Base-by-base conservation (phyloP, 2,329 filamentous ascomycete species). In the Aspergillus sp. region DNA sequence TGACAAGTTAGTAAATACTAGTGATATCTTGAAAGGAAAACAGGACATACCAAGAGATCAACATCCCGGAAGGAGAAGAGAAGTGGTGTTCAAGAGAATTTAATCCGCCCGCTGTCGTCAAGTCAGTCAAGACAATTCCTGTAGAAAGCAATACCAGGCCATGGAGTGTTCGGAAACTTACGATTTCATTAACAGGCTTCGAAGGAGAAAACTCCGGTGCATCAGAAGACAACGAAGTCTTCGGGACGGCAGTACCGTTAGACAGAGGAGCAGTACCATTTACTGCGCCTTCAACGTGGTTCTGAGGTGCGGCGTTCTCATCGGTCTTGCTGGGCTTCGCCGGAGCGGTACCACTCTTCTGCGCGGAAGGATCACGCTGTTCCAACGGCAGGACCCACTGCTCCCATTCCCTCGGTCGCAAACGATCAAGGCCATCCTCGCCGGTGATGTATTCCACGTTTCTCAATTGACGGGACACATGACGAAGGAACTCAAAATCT, bases 351-450 rank as follows among this genome's bases (percentile, higher is more conserved):
- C 92, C 92, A 18, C 89, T 84, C 68, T 90, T 90, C 71, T 89
- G 90, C 45, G 90, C 91, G 20, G 85, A 83, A 47, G 87, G 82
- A 66, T 92, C 87, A 63, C 94, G 88, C 62, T 91, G 85, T 12
- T 87, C 84, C 70, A 87, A 82, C 2, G 85, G 84, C 59, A 96
- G 77, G 20, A 97, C 85, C 82, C 91, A 98, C 65, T 88, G 86
- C 65, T 89, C 83, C 91, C 92, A 97, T 26, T 91, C 84, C 26
- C 85, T 84, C 60, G 87, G 85, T 54, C 95, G 89, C 50, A 98
- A 75, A 49, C 92, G 85, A 73, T 97, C 92, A 53, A 88, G 80
- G 32, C 89, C 88, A 72, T 97, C 92, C 29, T 90, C 85, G 46
- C 90, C 89, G 36, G 87, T 77, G 51, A 89, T 83, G 68, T 91